A percentile compares a stretch with the other conserved stretches of the same genome.
Evolutionary conservation across 805 yeast species (phyloP).

Genomic region (Starmerella apicola): DNA sequence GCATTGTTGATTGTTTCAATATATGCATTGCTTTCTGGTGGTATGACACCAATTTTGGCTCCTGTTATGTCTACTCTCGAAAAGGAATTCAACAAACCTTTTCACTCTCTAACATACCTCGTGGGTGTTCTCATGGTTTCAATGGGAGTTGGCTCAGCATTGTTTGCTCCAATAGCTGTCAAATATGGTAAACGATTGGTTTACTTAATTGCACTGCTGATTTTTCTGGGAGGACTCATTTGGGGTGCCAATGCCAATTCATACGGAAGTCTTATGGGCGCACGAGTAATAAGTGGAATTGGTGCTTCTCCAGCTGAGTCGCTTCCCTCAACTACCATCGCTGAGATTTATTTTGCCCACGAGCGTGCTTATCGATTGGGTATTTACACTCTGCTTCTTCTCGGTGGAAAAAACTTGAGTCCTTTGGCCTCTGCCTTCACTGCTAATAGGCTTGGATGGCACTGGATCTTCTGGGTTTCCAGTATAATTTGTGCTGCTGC

Average conservation of each 20-base stretch:
- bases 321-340: constrained; percentile 46
- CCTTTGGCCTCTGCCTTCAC: constrained; percentile 46
- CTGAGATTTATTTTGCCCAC: constrained; percentile 49
- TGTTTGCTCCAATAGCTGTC: constrained; percentile 47
- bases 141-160: constrained; percentile 45
- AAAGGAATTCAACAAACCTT: constrained; percentile 33
- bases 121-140: constrained; percentile 51
- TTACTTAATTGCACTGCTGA: constrained; percentile 36
- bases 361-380: constrained; percentile 52
- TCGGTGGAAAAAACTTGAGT: constrained; percentile 51
- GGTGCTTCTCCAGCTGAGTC: constrained; percentile 53
- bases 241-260: constrained; percentile 42
- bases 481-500: constrained; percentile 40
- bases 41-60: constrained; percentile 48
- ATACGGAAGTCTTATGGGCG: constrained; percentile 43
- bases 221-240: constrained; percentile 40
- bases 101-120: constrained; percentile 36
- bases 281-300: constrained; percentile 45
- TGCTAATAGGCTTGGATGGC: constrained; percentile 38
- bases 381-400: constrained; percentile 41
- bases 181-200: constrained; percentile 47
- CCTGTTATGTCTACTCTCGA: constrained; percentile 38
- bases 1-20: constrained; percentile 43
- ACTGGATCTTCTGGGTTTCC: constrained; percentile 51
- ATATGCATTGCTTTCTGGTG: constrained; percentile 49